phyloP scores from a whole-genome alignment of 768 basidiomycete genomes.

The Tephrocybe sp. region DNA sequence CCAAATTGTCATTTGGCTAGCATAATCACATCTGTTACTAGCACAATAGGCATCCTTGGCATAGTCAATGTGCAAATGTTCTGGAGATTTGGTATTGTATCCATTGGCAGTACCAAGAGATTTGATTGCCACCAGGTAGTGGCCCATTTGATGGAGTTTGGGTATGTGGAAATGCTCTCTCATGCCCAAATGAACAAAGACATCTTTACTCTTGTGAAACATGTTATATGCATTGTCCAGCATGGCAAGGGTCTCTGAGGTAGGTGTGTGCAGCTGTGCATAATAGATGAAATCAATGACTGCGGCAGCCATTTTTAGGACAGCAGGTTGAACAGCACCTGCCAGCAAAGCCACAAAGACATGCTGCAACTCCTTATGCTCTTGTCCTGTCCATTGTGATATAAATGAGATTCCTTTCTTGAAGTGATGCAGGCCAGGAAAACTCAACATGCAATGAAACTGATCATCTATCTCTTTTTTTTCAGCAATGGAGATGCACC shows the following conservation, averaged over 20 bases:
- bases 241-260: conserved; percentile 20
- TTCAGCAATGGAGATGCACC: conserved; percentile 25
- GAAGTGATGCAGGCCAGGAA: conserved; percentile 34
- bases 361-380: conserved; percentile 38
- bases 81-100: conserved; percentile 1
- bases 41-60: conserved; percentile 20
- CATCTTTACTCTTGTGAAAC: conserved; percentile 32
- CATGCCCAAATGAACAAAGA: conserved; percentile 27
- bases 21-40: conserved; percentile 28
- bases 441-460: conserved; percentile 31
- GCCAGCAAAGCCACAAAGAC: conserved; percentile 32
- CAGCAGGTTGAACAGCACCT: conserved; percentile 5
- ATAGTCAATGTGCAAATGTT: not conserved
- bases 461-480: conserved; percentile 32
- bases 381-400: conserved; percentile 43
- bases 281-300: conserved; percentile 38
- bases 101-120: conserved; percentile 18
- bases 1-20: conserved; percentile 38
- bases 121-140: conserved; percentile 30
- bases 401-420: conserved; percentile 38
- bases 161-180: conserved; percentile 37
- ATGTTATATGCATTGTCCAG: conserved; percentile 21
- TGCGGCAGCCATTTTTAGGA: not conserved
- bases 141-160: conserved; percentile 32
- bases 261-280: conserved; percentile 19